phyloP scores from a whole-genome alignment of 331 rosid genomes.

The Pyrus hybrid region DNA sequence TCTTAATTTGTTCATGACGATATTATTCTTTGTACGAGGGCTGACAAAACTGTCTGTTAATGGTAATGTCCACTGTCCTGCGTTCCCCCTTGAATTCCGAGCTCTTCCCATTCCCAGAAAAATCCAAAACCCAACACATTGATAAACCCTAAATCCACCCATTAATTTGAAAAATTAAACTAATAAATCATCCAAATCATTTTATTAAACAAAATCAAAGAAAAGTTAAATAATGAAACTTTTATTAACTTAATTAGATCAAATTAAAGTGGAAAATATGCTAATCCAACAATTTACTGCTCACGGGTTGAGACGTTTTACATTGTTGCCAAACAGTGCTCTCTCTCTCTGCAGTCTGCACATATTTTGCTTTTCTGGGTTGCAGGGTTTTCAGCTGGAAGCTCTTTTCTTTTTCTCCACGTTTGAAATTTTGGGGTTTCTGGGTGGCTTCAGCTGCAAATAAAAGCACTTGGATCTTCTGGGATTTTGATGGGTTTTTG shows the following conservation, averaged over 20 bases:
- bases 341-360: background rate
- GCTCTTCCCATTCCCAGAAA: constrained; percentile 16
- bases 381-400: constrained; percentile 29
- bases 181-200: background rate
- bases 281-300: background rate
- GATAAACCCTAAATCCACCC: background rate
- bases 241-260: background rate
- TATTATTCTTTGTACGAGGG: constrained; percentile 61
- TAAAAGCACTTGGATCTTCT: background rate
- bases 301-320: constrained; percentile 24
- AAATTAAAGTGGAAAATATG: constrained; percentile 1
- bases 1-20: constrained; percentile 22
- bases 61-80: background rate
- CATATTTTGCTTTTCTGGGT: background rate
- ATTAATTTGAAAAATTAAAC: background rate
- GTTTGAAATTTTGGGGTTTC: background rate
- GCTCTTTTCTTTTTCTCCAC: background rate
- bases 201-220: too few species aligned
- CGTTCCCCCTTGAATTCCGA: constrained; percentile 13
- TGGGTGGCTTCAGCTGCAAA: background rate
- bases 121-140: constrained; percentile 21
- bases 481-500: background rate
- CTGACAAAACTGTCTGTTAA: background rate
- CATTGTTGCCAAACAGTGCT: constrained; percentile 17
- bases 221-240: background rate